These are phyloP conservation scores for Fusarium duplospermum DNA, from an alignment of 2,329 filamentous ascomycete species.

Conservation along the genomic window DNA sequence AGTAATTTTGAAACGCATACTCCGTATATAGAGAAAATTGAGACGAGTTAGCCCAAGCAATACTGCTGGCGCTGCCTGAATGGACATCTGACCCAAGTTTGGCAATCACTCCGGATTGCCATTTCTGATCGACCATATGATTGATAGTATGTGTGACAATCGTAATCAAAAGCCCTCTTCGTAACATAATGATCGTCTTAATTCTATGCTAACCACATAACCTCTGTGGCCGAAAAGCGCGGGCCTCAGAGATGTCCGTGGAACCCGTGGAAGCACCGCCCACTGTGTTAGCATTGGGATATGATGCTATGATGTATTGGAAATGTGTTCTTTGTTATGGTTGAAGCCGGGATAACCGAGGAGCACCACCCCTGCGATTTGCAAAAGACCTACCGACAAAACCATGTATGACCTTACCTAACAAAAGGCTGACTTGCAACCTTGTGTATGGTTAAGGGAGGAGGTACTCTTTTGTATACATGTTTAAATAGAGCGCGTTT, in stretches of 20 bases:
- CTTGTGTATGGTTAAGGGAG: too few relatives aligned
- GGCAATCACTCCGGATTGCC: neutral
- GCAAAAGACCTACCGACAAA: too few relatives aligned
- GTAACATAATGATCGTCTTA: neutral
- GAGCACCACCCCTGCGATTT: too few relatives aligned
- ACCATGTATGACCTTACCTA: too few relatives aligned
- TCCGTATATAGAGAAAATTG: neutral
- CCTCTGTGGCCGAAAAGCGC: neutral
- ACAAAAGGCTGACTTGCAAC: too few relatives aligned
- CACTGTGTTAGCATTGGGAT: too few relatives aligned
- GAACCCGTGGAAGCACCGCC: too few relatives aligned
- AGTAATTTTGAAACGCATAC: neutral
- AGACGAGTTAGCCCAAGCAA: neutral
- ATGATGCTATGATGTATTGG: too few relatives aligned
- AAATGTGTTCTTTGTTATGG: too few relatives aligned
- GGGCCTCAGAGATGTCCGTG: neutral
- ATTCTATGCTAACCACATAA: neutral
- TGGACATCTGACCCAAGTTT: neutral
- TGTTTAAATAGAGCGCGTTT: too few relatives aligned
- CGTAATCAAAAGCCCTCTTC: neutral
- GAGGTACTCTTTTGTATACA: too few relatives aligned
- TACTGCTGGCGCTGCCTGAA: neutral
- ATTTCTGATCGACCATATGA: neutral
- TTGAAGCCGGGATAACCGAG: too few relatives aligned
- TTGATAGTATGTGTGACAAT: neutral